These are phyloP conservation scores for Endothia cerciana DNA, from an alignment of 2,329 filamentous ascomycete genomes.

Conservation along the genomic window DNA sequence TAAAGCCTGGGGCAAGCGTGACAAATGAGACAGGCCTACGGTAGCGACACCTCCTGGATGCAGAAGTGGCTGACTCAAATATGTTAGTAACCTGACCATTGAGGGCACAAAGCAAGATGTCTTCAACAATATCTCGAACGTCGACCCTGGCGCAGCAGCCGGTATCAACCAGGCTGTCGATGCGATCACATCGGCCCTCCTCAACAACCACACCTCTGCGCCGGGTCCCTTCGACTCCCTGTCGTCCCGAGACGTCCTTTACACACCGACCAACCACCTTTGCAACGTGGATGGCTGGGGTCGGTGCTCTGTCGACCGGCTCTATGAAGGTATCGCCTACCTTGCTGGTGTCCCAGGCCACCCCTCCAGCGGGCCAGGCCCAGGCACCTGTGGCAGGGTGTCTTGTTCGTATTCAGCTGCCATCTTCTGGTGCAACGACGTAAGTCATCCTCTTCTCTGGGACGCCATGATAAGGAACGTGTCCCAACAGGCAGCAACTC, in stretches of 20 bases:
- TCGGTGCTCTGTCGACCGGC: neutral
- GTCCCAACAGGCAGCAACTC: no score
- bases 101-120: constrained; percentile 8
- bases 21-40: no score
- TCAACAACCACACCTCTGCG: neutral
- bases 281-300: constrained; percentile 4
- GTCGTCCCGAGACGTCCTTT: neutral
- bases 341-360: constrained; percentile 26
- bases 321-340: constrained; percentile 29
- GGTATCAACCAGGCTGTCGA: constrained; percentile 23
- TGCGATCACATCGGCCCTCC: neutral
- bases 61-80: neutral
- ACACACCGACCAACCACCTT: constrained; percentile 30
- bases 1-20: no score
- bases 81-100: constrained; percentile 4
- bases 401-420: constrained; percentile 31
- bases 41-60: neutral
- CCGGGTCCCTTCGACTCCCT: constrained; percentile 28
- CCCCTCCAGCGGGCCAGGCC: constrained; percentile 29
- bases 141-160: constrained; percentile 7
- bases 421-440: constrained; percentile 36
- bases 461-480: no score
- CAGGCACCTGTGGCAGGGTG: constrained; percentile 30
- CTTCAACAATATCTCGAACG: neutral
- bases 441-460: constrained; percentile 17